phyloP scores from a whole-genome alignment of 208 protist species.

The Crithidia fasciculata region DNA sequence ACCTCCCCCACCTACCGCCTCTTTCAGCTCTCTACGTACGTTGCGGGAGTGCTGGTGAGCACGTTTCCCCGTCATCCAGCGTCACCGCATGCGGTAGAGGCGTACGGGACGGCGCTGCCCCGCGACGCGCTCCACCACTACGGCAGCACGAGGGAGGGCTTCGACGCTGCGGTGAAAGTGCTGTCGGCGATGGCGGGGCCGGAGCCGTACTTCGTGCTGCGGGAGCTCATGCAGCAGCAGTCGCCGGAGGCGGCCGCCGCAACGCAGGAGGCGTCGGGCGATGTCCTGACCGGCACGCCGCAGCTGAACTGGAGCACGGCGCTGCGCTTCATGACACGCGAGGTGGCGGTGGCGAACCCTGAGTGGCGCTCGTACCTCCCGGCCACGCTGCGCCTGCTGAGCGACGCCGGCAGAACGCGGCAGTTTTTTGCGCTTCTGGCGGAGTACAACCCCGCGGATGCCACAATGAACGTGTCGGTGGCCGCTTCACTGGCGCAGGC shows the following conservation, averaged over 20 bases:
- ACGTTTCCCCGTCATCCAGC: conserved; percentile 19
- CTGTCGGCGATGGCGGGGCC: conserved; percentile 58
- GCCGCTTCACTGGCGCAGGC: conserved; percentile 66
- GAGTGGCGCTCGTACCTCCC: conserved; percentile 59
- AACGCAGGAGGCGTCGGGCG: conserved; percentile 62
- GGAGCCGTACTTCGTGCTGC: conserved; percentile 56
- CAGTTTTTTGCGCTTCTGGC: conserved; percentile 55
- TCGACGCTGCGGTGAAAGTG: conserved; percentile 30
- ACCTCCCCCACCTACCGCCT: conserved; percentile 2
- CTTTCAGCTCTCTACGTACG: conserved; percentile 29
- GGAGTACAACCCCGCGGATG: conserved; percentile 45
- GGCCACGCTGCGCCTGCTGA: conserved; percentile 74
- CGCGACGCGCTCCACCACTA: conserved; percentile 23
- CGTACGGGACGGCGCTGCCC: conserved; percentile 27
- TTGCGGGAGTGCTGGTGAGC: conserved; percentile 19
- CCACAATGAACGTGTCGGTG: conserved; percentile 41
- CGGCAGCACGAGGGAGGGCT: conserved; percentile 32
- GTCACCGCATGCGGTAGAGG: conserved; percentile 11
- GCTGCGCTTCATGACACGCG: conserved; percentile 41
- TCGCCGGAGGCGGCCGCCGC: conserved; percentile 14
- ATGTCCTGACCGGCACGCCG: conserved; percentile 60
- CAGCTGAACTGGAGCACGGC: conserved; percentile 53
- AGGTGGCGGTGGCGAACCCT: conserved; percentile 25
- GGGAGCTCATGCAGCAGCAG: conserved; percentile 50
- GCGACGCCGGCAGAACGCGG: conserved; percentile 65